Evolutionary conservation across 352 stramenopile genomes (phyloP).

Genomic region (Phytophthora quininea): DNA sequence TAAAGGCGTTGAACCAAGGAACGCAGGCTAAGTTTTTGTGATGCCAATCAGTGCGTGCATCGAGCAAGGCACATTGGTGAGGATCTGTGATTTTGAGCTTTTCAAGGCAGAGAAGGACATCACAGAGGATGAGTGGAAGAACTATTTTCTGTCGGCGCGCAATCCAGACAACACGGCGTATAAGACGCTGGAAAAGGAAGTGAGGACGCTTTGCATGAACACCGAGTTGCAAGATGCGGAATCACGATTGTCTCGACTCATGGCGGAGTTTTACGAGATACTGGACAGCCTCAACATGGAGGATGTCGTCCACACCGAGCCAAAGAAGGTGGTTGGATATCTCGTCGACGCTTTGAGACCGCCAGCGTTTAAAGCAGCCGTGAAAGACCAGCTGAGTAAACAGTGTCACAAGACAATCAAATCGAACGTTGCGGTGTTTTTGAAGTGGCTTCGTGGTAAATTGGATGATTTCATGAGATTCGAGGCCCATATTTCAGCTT

Average conservation of each 20-base stretch:
- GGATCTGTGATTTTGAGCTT: constrained; percentile 5
- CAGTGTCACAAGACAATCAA: too few species aligned
- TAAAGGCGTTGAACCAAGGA: neutral
- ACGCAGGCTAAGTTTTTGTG: neutral
- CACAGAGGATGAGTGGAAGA: constrained; percentile 12
- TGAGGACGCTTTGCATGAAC: too few species aligned
- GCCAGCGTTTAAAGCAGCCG: too few species aligned
- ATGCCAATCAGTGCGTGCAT: constrained; percentile 3
- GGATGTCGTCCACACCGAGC: too few species aligned
- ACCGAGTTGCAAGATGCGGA: too few species aligned
- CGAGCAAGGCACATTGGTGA: constrained; percentile 3
- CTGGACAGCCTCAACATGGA: too few species aligned
- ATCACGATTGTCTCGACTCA: too few species aligned
- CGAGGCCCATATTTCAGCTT: constrained; percentile 5
- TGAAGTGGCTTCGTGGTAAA: constrained; percentile 6
- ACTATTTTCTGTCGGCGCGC: constrained; percentile 8
- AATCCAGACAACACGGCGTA: constrained; percentile 9
- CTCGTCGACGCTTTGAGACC: too few species aligned
- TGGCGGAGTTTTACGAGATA: too few species aligned
- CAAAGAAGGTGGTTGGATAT: too few species aligned
- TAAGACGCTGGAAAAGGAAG: constrained; percentile 8
- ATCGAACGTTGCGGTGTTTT: constrained; percentile 7
- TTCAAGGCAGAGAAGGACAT: constrained; percentile 5
- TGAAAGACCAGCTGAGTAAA: too few species aligned
- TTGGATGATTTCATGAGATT: constrained; percentile 21